Base-by-base conservation (phyloP, 2,329 filamentous ascomycete species). In the Xylariaceae sp. region DNA sequence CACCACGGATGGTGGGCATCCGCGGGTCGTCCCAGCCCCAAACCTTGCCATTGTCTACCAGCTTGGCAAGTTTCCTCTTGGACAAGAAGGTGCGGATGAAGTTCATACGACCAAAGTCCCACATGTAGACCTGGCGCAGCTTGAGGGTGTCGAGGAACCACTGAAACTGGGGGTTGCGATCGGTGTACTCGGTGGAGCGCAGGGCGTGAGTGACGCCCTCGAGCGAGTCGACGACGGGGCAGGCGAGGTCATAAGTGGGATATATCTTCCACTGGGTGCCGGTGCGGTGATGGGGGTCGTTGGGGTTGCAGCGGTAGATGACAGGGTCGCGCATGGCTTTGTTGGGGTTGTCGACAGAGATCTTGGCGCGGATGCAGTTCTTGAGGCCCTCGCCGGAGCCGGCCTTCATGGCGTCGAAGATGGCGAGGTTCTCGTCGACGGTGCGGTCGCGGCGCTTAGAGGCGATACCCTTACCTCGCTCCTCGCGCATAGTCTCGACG, bases 281-380 rank as follows among this genome's bases (percentile, higher is more conserved):
- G 1, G 89, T 94, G 59, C 89, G 83, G 73, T 94, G 89, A 68
- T 94, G 87, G 17, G 76, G 60, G 42, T 76, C 74, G 49, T 77
- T 76, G 53, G 75, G 62, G 66, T 95, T 96, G 81, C 90, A 96
- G 58, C 94, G 86, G 78, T 96, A 97, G 69, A 99, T 95, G 70
- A 97, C 91, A 11, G 94, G 94, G 69, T 99, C 94, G 58, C 94
- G 82, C 81, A 97, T 85, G 46, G 94, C 90, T 72, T 95, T 95
- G 77, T 99, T 97, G 57, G 87, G 87, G 72, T 94, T 87, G 69
- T 95, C 89, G 60, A 88, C 82, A 1, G 89, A 92, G 61, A 97
- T 89, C 77, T 95, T 96, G 51, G 94, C 94, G 53, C 94, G 87
- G 58, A 99, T 95, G 72, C 90, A 96, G 83, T 92, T 91, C 65